phyloP scores from a whole-genome alignment of 352 stramenopile genomes.

The Globisporangium cystogenes region DNA sequence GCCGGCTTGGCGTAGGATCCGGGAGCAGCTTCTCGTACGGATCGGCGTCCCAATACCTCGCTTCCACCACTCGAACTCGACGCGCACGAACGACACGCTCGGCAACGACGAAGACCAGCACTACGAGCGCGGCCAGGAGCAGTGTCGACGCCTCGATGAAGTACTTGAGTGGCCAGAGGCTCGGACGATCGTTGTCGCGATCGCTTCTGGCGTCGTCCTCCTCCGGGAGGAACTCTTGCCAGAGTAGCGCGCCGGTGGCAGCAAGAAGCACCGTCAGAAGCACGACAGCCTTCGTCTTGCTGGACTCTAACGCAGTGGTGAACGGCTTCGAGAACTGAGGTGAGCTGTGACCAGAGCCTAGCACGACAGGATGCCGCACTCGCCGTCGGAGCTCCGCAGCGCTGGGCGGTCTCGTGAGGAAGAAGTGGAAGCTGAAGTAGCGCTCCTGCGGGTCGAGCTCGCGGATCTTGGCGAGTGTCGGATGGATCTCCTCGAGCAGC shows the following conservation, averaged over 20 bases:
- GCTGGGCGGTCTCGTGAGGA: slow-evolving; percentile 12
- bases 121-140: background rate
- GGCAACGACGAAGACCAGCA: background rate
- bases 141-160: slow-evolving; percentile 15
- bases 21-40: background rate
- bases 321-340: background rate
- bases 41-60: background rate
- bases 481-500: slow-evolving; percentile 18
- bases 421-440: slow-evolving; percentile 20
- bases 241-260: background rate
- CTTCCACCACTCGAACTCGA: background rate
- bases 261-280: background rate
- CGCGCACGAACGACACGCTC: background rate
- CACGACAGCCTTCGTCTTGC: background rate
- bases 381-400: background rate
- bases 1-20: background rate
- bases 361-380: background rate
- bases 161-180: slow-evolving; percentile 22
- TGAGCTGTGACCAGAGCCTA: too few relatives aligned
- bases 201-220: slow-evolving; percentile 12
- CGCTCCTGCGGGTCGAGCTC: slow-evolving; percentile 12
- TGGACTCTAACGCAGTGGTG: background rate
- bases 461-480: slow-evolving; percentile 10
- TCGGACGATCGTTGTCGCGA: slow-evolving; percentile 10
- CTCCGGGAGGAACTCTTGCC: slow-evolving; percentile 7